These are phyloP conservation scores for Annulohypoxylon stygium DNA, from an alignment of 495 filamentous ascomycete species.

Conservation along the genomic window DNA sequence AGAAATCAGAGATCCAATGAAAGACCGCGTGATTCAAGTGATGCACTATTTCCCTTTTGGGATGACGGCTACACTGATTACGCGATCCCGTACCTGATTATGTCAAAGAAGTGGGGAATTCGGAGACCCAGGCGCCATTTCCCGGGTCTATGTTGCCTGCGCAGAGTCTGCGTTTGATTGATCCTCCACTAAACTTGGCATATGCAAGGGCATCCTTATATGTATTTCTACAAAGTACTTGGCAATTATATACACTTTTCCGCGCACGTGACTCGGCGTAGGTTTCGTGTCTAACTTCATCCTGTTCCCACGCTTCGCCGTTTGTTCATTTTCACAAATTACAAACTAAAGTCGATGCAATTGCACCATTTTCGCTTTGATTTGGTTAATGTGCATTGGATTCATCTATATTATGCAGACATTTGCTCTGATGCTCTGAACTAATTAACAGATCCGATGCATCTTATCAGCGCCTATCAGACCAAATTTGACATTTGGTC, in stretches of 20 bases:
- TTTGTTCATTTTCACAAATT: constrained; percentile 2
- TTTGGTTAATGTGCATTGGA: constrained; percentile 21
- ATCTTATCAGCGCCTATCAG: constrained; percentile 3
- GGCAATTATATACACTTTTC: neutral
- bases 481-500: constrained; percentile 1
- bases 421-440: constrained; percentile 5
- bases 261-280: constrained; percentile 41
- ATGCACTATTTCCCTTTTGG: constrained; percentile 39
- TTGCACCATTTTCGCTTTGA: neutral
- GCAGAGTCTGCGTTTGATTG: constrained; percentile 20
- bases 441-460: constrained; percentile 17
- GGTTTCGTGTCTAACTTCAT: constrained; percentile 39
- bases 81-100: constrained; percentile 47
- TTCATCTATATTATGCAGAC: too few relatives aligned
- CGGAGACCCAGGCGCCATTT: constrained; percentile 42
- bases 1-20: constrained; percentile 43
- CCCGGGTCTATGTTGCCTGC: constrained; percentile 35
- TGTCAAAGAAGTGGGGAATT: constrained; percentile 38
- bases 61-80: constrained; percentile 41
- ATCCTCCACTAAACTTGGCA: constrained; percentile 42
- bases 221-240: neutral
- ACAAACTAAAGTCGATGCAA: neutral
- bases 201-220: constrained; percentile 39
- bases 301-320: neutral
- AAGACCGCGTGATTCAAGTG: constrained; percentile 30